Percentiles rank a stretch among this genome's conserved stretches.
These are phyloP conservation scores for Termitomyces sp. DNA, from an alignment of 768 basidiomycete species.

Conservation along the genomic window DNA sequence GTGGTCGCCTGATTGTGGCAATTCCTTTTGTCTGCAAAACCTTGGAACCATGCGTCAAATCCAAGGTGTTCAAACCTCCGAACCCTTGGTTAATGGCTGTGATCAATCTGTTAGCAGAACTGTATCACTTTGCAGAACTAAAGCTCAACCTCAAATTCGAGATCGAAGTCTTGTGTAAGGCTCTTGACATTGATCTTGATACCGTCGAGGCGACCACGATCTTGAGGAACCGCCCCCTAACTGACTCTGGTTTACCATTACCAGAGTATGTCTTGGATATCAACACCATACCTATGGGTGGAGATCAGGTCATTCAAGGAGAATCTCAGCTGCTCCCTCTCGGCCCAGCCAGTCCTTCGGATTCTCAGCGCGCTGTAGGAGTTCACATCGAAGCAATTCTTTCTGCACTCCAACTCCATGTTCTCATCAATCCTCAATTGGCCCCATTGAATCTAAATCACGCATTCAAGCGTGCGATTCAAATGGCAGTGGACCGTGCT, in stretches of 20 bases:
- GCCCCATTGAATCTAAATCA: conserved; percentile 73
- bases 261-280: conserved; percentile 82
- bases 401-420: conserved; percentile 60
- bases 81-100: conserved; percentile 99
- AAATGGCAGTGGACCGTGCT: conserved; percentile 88
- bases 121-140: conserved; percentile 96
- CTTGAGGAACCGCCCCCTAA: conserved; percentile 70
- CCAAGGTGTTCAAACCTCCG: conserved; percentile 90
- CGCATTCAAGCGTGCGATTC: conserved; percentile 86
- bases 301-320: conserved; percentile 54
- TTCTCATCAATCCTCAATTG: conserved; percentile 77
- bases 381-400: conserved; percentile 83
- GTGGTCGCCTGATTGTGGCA: conserved; percentile 84
- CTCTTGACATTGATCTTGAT: conserved; percentile 83
- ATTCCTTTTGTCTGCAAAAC: conserved; percentile 99
- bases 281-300: conserved; percentile 73
- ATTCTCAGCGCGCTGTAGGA: conserved; percentile 64
- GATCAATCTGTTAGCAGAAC: conserved; percentile 83
- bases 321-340: conserved; percentile 65
- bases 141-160: conserved; percentile 98
- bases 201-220: conserved; percentile 80
- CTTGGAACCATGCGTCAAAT: conserved; percentile 84
- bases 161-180: conserved; percentile 95
- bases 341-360: conserved; percentile 56
- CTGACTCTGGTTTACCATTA: conserved; percentile 60